A percentile compares a stretch with the other conserved stretches of the same genome.
Evolutionary conservation across 2,329 filamentous ascomycete species (phyloP).

Genomic region (Arthroderma sp.): DNA sequence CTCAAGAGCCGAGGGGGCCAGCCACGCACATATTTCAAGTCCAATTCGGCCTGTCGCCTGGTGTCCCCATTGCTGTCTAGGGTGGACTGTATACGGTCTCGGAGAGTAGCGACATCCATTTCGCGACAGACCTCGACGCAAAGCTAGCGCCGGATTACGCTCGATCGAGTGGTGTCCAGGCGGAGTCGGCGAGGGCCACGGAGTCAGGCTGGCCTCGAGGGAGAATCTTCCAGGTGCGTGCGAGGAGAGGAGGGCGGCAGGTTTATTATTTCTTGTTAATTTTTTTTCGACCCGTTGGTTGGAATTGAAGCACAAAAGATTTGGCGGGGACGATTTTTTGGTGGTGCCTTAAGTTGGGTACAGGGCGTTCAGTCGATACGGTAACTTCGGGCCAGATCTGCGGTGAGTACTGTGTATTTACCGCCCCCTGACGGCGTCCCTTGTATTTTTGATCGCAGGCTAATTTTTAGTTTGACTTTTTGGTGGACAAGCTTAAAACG

Average conservation of each 20-base stretch:
- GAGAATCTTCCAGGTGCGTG: not conserved
- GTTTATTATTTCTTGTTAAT: not conserved
- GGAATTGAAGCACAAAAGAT: not conserved
- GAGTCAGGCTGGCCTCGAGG: not conserved
- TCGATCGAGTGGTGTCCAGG: not conserved
- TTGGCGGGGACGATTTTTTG: conserved; percentile 8
- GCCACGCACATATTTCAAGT: conserved; percentile 50
- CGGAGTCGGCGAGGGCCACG: not conserved
- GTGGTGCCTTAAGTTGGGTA: conserved; percentile 5
- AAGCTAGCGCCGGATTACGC: conserved; percentile 6
- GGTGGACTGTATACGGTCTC: conserved; percentile 53
- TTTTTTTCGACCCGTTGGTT: not conserved
- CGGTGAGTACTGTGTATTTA: not conserved
- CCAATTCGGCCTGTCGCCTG: conserved; percentile 51
- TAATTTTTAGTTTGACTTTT: not conserved
- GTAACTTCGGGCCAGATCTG: conserved; percentile 1
- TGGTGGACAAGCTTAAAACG: not conserved
- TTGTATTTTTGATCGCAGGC: not conserved
- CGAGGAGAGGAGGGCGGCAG: not conserved
- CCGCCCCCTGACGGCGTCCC: not conserved
- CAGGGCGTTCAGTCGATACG: not conserved
- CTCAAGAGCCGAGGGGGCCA: not conserved
- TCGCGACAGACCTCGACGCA: conserved; percentile 24
- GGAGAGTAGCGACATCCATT: conserved; percentile 51
- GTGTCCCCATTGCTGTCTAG: conserved; percentile 51